phyloP scores from a whole-genome alignment of 208 protist species.

The Angomonas ambiguus region DNA sequence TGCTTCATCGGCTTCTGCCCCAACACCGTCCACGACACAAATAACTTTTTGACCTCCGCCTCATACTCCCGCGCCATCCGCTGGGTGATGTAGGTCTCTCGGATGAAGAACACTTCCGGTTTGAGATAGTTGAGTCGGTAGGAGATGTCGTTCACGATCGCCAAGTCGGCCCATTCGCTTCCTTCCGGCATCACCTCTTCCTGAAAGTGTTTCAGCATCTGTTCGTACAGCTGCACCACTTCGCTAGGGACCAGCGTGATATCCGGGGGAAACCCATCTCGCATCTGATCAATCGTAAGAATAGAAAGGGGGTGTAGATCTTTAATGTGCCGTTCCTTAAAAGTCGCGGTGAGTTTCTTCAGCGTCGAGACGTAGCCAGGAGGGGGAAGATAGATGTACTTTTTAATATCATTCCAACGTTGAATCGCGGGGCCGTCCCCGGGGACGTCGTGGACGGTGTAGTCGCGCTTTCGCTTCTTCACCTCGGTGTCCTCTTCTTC shows the following conservation, averaged over 20 bases:
- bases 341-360: conserved; percentile 70
- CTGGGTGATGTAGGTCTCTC: conserved; percentile 84
- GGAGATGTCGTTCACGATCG: conserved; percentile 36
- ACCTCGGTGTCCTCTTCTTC: conserved; percentile 19
- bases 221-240: conserved; percentile 76
- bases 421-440: conserved; percentile 63
- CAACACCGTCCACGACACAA: conserved; percentile 76
- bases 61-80: conserved; percentile 78
- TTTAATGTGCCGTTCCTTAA: conserved; percentile 54
- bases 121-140: conserved; percentile 43
- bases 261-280: conserved; percentile 79
- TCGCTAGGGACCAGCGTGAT: conserved; percentile 86
- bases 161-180: conserved; percentile 31
- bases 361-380: conserved; percentile 36
- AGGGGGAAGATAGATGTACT: conserved; percentile 84
- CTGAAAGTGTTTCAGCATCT: conserved; percentile 55
- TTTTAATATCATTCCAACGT: conserved; percentile 91
- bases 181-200: conserved; percentile 20
- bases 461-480: conserved; percentile 49
- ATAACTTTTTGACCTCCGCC: conserved; percentile 73
- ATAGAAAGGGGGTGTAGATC: conserved; percentile 87
- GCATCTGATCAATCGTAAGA: conserved; percentile 77
- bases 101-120: conserved; percentile 77
- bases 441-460: conserved; percentile 74
- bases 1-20: conserved; percentile 13